These are phyloP conservation scores for Eudorina sp. DNA, from an alignment of 139 green algal species.

Conservation along the genomic window DNA sequence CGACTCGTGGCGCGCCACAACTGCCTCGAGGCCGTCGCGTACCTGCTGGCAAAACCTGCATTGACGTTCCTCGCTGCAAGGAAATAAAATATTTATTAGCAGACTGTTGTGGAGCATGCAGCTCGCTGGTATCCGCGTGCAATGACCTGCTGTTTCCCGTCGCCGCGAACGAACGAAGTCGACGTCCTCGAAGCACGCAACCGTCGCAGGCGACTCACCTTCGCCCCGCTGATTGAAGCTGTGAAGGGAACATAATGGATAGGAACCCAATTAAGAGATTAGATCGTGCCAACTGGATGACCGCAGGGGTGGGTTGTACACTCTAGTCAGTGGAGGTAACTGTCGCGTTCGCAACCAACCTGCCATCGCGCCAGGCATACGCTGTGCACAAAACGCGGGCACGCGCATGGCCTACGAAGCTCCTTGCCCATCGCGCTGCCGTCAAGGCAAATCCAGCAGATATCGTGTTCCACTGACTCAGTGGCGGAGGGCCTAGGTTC, in stretches of 20 bases:
- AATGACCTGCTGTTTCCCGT: no score
- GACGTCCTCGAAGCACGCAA: not conserved
- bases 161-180: no score
- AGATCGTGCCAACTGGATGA: no score
- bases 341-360: not conserved
- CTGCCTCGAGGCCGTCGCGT: no score
- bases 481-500: no score
- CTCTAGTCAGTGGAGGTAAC: no score
- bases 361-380: not conserved
- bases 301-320: no score
- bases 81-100: not conserved
- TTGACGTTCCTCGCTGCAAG: not conserved
- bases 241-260: not conserved
- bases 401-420: not conserved
- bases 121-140: no score
- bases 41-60: conserved; percentile 31
- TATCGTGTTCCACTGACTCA: not conserved
- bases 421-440: not conserved
- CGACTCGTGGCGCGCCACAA: no score
- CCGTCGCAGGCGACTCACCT: conserved; percentile 14
- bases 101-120: no score
- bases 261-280: not conserved
- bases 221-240: not conserved
- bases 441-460: conserved; percentile 24
- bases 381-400: not conserved